Evolutionary conservation across 1,284 basidiomycete species (phyloP), one percentile per base, ranked within the genome.

Genomic region (Malassezia restricta): DNA sequence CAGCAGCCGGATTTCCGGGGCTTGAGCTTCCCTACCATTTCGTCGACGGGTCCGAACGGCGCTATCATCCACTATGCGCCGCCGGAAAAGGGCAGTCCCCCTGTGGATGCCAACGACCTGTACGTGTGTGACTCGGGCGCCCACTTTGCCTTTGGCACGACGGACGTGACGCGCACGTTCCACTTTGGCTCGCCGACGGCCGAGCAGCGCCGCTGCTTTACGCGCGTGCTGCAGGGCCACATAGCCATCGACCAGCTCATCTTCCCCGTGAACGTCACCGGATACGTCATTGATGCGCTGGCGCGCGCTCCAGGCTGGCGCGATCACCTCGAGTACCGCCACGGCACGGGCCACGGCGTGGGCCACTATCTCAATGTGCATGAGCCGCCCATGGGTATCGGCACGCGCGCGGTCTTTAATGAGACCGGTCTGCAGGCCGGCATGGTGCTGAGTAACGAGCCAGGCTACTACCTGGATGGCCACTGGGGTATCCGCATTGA

Each of bases 61-160:
- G 89, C 90, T 12, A 85, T 98, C 64, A 95, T 98, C 53, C 92
- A 98, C 73, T 98, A 98, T 74, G 77, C 79, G 1, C 89, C 92
- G 3, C 81, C 85, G 47, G 80, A 82, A n/a, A 74, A 78, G 5
- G 80, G 82, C 56, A 87, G 84, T 63, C 83, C 85, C 0, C 77
- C 81, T 15, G 84, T 98, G 58, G 66, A 69, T 30, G 56, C 59
- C 14, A 47, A 59, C 38, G 51, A 68, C 51, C 58, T 94, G 46
- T 96, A 98, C 74, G 79, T 96, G 3, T 96, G 91, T 66, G 92
- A 98, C 74, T 90, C 87, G 20, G 92, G 92, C 65, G 76, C 80
- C 1, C 91, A 96, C 76, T 95, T 84, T 74, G 75, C 82, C 29
- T 90, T 95, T 65, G 91, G 91, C 9, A 98, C 92, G 0, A 98